phyloP scores from a whole-genome alignment of 2,329 filamentous ascomycete species.

The Aureobasidium sp. region DNA sequence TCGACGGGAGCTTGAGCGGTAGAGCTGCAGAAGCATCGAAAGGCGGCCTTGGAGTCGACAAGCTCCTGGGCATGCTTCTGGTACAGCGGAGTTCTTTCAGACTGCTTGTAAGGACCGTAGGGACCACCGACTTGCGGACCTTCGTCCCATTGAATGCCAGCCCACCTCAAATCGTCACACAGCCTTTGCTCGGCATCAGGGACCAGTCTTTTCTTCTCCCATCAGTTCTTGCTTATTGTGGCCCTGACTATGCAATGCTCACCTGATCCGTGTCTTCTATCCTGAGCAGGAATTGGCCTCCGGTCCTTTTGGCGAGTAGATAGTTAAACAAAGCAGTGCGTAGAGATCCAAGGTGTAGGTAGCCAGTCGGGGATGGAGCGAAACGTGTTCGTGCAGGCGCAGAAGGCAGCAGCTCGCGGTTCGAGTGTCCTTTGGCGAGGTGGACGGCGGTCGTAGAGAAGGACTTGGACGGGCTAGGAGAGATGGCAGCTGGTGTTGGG shows the following conservation, averaged over 20 bases:
- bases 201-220: slow-evolving; percentile 65
- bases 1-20: slow-evolving; percentile 35
- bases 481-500: background rate
- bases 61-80: slow-evolving; percentile 60
- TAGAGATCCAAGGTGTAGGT: slow-evolving; percentile 83
- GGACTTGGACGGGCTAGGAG: background rate
- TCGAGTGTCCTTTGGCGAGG: background rate
- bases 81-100: slow-evolving; percentile 69
- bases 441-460: background rate
- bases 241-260: slow-evolving; percentile 19
- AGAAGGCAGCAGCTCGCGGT: background rate
- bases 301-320: slow-evolving; percentile 76
- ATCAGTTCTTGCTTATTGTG: slow-evolving; percentile 24
- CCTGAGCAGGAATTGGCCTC: slow-evolving; percentile 81
- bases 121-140: slow-evolving; percentile 73
- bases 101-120: slow-evolving; percentile 82
- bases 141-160: slow-evolving; percentile 89
- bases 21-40: slow-evolving; percentile 84
- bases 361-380: slow-evolving; percentile 90
- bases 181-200: slow-evolving; percentile 69
- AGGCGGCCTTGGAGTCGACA: slow-evolving; percentile 64
- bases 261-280: slow-evolving; percentile 96
- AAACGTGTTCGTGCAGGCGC: slow-evolving; percentile 70
- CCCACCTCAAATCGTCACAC: slow-evolving; percentile 76
- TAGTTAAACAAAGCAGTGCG: slow-evolving; percentile 95